Evolutionary conservation across 192 early-diverging fungal genomes (phyloP).

Genomic region (Mortierella hygrophila): DNA sequence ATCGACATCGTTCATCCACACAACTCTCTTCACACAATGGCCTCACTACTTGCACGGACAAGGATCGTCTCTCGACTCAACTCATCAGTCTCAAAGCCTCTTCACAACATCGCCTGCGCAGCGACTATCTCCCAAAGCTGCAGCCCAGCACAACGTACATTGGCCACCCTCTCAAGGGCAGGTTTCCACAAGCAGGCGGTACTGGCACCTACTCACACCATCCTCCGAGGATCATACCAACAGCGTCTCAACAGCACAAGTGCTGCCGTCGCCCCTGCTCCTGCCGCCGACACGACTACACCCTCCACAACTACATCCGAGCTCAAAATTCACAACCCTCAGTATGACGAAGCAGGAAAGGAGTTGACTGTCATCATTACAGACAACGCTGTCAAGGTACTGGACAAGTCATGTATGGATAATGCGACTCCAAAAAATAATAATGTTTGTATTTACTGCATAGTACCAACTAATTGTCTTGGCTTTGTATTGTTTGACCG

Average conservation of each 20-base stretch:
- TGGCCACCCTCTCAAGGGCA: not conserved
- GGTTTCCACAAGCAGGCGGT: not conserved
- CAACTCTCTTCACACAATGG: not conserved
- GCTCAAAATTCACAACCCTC: slow-evolving; percentile 46
- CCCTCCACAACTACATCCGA: not conserved
- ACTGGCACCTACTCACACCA: not conserved
- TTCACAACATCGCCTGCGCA: not conserved
- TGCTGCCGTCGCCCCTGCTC: not conserved
- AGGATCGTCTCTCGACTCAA: not conserved
- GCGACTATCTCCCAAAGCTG: not conserved
- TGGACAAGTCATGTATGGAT: not conserved
- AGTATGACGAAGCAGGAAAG: slow-evolving; percentile 55
- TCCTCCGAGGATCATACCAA: not conserved
- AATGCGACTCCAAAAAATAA: not conserved
- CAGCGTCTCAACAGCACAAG: slow-evolving; percentile 23
- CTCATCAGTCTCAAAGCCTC: not conserved
- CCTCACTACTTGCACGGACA: slow-evolving; percentile 9
- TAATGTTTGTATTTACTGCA: not conserved
- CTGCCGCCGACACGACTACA: not conserved
- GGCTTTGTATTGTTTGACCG: not conserved
- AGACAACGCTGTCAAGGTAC: slow-evolving; percentile 64
- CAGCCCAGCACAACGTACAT: slow-evolving; percentile 1
- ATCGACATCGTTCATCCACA: not conserved
- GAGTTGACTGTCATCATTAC: slow-evolving; percentile 59
- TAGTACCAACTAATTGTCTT: not conserved